A percentile compares a stretch with the other conserved stretches of the same genome.
These are phyloP conservation scores for Paramecium sonneborni DNA, from an alignment of 73 alveolate genomes.

Conservation along the genomic window DNA sequence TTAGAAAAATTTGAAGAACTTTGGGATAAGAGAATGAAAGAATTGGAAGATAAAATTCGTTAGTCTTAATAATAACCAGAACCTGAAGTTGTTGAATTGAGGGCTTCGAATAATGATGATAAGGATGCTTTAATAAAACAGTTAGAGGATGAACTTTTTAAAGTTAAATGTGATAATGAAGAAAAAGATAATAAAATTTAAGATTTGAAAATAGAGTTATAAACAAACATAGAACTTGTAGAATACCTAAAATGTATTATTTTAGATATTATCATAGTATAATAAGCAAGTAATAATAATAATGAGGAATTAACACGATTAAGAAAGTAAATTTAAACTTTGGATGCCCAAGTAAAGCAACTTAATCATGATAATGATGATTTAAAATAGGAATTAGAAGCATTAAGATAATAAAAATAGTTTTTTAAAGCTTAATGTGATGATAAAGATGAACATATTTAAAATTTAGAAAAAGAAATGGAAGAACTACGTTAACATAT, in stretches of 20 bases:
- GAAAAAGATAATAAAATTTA: neutral
- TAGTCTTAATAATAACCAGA: neutral
- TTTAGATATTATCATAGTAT: neutral
- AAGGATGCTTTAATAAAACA: neutral
- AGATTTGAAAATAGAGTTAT: neutral
- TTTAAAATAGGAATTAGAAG: neutral
- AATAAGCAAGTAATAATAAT: neutral
- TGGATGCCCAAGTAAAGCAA: neutral
- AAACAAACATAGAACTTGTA: neutral
- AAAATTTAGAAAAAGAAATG: neutral
- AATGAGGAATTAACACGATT: neutral
- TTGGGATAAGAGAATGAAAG: slow-evolving; percentile 20
- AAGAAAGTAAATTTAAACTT: neutral
- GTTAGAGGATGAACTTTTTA: neutral
- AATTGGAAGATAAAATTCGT: neutral
- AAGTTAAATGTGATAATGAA: neutral
- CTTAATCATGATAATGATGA: neutral
- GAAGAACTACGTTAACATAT: neutral
- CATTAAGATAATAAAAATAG: neutral
- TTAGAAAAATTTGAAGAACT: neutral
- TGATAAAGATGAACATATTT: neutral
- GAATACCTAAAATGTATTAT: neutral
- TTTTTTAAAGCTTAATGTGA: neutral
- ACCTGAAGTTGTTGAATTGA: neutral
- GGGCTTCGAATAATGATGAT: neutral